phyloP scores from a whole-genome alignment of 2,329 filamentous ascomycete species.

The Aspergillus sp. region DNA sequence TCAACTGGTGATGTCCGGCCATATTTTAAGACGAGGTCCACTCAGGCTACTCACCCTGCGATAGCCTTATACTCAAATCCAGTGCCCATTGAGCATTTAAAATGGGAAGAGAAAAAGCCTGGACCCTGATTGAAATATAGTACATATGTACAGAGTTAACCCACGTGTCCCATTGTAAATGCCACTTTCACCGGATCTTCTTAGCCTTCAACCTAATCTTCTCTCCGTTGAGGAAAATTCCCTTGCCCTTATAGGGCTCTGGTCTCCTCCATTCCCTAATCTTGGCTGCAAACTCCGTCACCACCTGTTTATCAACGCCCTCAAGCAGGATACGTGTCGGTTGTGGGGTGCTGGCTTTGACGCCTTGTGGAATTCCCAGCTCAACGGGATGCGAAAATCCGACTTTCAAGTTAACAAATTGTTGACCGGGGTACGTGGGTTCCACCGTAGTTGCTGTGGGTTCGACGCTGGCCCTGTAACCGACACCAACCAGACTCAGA shows the following conservation, averaged over 20 bases:
- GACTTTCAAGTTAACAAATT: conserved; percentile 88
- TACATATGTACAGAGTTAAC: background rate
- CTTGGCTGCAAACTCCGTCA: conserved; percentile 84
- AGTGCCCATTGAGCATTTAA: too few species aligned
- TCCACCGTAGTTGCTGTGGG: conserved; percentile 58
- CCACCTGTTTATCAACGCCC: conserved; percentile 72
- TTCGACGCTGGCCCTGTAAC: conserved; percentile 86
- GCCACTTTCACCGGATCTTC: conserved; percentile 69
- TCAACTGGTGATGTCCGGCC: too few species aligned
- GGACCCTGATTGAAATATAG: too few species aligned
- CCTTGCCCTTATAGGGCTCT: conserved; percentile 99
- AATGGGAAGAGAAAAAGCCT: too few species aligned
- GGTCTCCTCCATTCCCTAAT: conserved; percentile 84
- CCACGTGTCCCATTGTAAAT: background rate
- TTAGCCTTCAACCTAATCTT: conserved; percentile 98
- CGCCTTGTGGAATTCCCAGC: conserved; percentile 69
- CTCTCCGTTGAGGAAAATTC: conserved; percentile 95
- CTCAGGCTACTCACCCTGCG: too few species aligned
- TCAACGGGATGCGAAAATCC: conserved; percentile 96
- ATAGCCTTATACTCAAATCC: too few species aligned
- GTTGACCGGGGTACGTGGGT: conserved; percentile 67
- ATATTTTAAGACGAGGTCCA: too few species aligned
- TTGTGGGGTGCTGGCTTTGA: conserved; percentile 80
- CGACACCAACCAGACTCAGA: conserved; percentile 85
- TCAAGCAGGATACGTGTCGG: conserved; percentile 87